A percentile compares a stretch with the other conserved stretches of the same genome.
Conservation (phyloP, 495 filamentous ascomycete genomes). For the Glutinoglossum americanum region DNA sequence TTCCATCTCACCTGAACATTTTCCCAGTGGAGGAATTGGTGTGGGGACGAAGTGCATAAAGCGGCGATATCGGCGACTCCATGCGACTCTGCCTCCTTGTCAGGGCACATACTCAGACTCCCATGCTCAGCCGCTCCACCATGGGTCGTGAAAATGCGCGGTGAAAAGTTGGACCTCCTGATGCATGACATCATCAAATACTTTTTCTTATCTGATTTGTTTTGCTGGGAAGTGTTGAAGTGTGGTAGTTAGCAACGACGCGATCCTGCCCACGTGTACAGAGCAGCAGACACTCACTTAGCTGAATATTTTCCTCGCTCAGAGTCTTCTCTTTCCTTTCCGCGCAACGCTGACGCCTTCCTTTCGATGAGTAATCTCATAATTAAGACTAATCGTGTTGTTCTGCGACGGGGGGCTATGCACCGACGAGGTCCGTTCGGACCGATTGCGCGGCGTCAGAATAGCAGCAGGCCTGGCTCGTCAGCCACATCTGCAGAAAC, state of each 20-base stretch:
- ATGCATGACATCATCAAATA: too few relatives aligned
- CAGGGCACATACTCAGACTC: too few relatives aligned
- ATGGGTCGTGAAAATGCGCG: neutral
- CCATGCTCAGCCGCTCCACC: neutral
- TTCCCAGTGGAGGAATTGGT: too few relatives aligned
- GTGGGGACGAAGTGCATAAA: neutral
- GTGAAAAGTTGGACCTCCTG: neutral
- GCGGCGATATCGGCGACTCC: neutral
- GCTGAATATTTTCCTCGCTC: too few relatives aligned
- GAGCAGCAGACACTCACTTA: too few relatives aligned
- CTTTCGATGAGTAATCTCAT: neutral
- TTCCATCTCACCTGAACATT: too few relatives aligned
- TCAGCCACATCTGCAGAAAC: neutral
- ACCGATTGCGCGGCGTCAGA: neutral
- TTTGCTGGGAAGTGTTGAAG: too few relatives aligned
- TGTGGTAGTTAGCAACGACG: too few relatives aligned
- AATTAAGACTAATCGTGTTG: neutral
- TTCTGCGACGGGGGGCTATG: neutral
- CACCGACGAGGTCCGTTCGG: neutral
- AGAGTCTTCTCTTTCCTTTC: neutral
- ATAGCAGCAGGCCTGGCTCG: neutral
- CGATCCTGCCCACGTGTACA: too few relatives aligned
- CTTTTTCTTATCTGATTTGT: too few relatives aligned
- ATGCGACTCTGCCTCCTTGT: neutral
- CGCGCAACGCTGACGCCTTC: neutral